These are phyloP conservation scores for Neurospora sp. DNA, from an alignment of 495 filamentous ascomycete genomes.

Conservation along the genomic window DNA sequence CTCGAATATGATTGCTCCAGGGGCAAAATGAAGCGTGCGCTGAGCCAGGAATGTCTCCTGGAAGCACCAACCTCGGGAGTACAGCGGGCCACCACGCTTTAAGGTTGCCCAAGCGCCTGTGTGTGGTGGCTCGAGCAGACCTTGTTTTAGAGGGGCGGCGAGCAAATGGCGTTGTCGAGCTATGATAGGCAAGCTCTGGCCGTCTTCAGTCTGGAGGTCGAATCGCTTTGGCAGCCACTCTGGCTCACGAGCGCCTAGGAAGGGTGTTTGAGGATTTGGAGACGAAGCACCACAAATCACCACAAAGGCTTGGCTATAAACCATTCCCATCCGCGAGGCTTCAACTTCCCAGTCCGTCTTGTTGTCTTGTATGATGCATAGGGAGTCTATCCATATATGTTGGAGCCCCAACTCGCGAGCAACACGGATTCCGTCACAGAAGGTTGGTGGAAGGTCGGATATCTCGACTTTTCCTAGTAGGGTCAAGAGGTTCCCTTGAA, in stretches of 20 bases:
- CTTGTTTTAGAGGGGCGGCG: not conserved
- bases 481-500: not conserved
- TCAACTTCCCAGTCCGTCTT: constrained; percentile 14
- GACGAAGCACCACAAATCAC: not conserved
- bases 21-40: not conserved
- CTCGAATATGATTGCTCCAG: not conserved
- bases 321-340: constrained; percentile 11
- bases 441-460: constrained; percentile 16
- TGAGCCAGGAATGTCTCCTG: not conserved
- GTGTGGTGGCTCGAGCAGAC: not conserved
- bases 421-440: constrained; percentile 18
- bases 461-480: constrained; percentile 11
- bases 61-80: not conserved
- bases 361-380: constrained; percentile 26
- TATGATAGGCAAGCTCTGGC: not conserved
- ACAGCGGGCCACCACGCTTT: not conserved
- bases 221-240: not conserved
- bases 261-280: not conserved
- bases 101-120: not conserved
- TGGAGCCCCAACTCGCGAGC: constrained; percentile 11
- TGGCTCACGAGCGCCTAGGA: not conserved
- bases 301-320: constrained; percentile 18
- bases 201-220: not conserved
- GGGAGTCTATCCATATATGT: constrained; percentile 25
- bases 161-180: not conserved